Evolutionary conservation across 2,329 filamentous ascomycete genomes (phyloP).

Genomic region (Curvularia eragrostidis): DNA sequence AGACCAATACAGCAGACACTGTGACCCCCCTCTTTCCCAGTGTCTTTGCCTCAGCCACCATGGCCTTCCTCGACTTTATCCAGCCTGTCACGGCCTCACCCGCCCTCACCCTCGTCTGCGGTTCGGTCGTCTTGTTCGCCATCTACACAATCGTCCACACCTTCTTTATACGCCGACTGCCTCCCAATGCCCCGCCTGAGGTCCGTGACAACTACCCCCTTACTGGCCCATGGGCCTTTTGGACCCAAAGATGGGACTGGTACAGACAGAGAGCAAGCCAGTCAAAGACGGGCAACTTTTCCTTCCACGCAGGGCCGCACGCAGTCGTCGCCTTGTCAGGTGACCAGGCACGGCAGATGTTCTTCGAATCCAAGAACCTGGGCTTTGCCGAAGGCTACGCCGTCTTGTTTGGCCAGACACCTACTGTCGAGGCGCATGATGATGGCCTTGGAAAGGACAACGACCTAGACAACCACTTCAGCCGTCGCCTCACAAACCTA

Average conservation of each 20-base stretch:
- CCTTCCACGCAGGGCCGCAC: conserved; percentile 57
- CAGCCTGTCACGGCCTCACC: neutral
- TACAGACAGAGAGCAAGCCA: conserved; percentile 43
- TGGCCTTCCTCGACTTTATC: neutral
- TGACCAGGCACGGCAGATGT: conserved; percentile 51
- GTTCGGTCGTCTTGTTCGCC: neutral
- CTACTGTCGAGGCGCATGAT: conserved; percentile 19
- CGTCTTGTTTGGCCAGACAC: conserved; percentile 36
- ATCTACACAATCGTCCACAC: neutral
- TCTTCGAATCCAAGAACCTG: conserved; percentile 56
- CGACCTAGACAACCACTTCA: conserved; percentile 31
- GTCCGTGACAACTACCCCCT: conserved; percentile 48
- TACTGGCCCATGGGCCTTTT: conserved; percentile 56
- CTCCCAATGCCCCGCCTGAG: conserved; percentile 29
- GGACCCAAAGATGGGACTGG: conserved; percentile 57
- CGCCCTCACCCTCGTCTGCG: neutral
- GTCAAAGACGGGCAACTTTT: conserved; percentile 55
- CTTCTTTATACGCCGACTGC: conserved; percentile 12
- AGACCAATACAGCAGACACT: neutral
- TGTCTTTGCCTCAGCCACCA: neutral
- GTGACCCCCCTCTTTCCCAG: neutral
- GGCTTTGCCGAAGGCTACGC: conserved; percentile 53
- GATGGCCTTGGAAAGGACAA: conserved; percentile 18
- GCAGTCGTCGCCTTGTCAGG: conserved; percentile 57
- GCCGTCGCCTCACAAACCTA: conserved; percentile 27